These are phyloP conservation scores for Ambrosiella cleistominuta DNA, from an alignment of 2,329 filamentous ascomycete species.

Conservation along the genomic window DNA sequence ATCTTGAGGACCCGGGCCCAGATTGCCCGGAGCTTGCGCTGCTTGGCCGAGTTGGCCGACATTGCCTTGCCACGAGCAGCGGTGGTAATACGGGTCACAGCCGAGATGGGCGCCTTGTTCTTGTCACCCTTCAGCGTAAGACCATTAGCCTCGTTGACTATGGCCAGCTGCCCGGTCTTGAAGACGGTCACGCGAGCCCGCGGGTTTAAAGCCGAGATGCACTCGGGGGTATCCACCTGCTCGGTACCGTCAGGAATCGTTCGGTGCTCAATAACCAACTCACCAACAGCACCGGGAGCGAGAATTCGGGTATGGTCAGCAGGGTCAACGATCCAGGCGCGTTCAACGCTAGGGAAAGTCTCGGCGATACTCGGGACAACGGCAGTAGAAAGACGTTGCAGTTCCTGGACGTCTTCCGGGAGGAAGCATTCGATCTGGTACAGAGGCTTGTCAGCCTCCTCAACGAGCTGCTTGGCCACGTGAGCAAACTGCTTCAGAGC, in stretches of 20 bases:
- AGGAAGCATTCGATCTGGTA: conserved; percentile 21
- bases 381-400: conserved; percentile 18
- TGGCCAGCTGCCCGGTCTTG: conserved; percentile 25
- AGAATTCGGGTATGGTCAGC: conserved; percentile 20
- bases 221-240: conserved; percentile 18
- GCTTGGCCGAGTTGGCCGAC: conserved; percentile 24
- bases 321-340: conserved; percentile 26
- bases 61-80: conserved; percentile 18
- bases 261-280: conserved; percentile 25
- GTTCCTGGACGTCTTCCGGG: conserved; percentile 20
- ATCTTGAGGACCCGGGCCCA: conserved; percentile 32
- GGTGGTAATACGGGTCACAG: neutral
- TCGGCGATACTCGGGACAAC: conserved; percentile 15
- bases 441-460: conserved; percentile 19
- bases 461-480: conserved; percentile 32
- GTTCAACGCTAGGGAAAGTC: conserved; percentile 17
- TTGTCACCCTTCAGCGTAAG: conserved; percentile 18
- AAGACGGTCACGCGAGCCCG: conserved; percentile 18
- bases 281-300: conserved; percentile 26
- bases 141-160: conserved; percentile 20
- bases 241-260: conserved; percentile 15
- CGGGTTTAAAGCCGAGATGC: conserved; percentile 16
- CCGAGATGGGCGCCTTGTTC: conserved; percentile 11
- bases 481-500: conserved; percentile 34
- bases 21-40: conserved; percentile 26